Conservation (phyloP, 805 yeast genomes). For the Saccharomycopsis sp. region DNA sequence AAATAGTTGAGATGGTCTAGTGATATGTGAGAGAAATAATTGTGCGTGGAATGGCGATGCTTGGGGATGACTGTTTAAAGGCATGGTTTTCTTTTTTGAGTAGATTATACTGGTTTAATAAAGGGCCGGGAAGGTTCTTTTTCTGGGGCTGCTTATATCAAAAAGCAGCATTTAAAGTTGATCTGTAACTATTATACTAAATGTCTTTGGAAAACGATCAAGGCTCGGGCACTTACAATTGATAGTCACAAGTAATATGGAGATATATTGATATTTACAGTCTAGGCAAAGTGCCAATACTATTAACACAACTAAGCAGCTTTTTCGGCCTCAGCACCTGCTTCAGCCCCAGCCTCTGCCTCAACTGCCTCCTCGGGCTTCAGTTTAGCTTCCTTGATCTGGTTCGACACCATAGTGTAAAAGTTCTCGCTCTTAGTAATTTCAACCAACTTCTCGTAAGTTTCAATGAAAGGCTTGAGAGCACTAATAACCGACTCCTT, state of each 20-base stretch:
- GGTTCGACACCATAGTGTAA: conserved; percentile 5
- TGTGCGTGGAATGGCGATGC: too few species aligned
- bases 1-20: too few species aligned
- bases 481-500: conserved; percentile 5
- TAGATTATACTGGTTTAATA: too few species aligned
- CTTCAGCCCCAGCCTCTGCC: conserved; percentile 4
- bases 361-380: conserved; percentile 3
- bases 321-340: not conserved
- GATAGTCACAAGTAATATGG: not conserved
- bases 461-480: conserved; percentile 8
- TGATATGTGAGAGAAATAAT: too few species aligned
- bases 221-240: too few species aligned
- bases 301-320: not conserved
- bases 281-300: not conserved
- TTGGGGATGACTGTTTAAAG: too few species aligned
- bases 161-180: too few species aligned
- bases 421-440: conserved; percentile 3
- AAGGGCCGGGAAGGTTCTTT: too few species aligned
- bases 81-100: too few species aligned
- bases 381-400: conserved; percentile 9
- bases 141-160: too few species aligned
- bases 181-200: too few species aligned
- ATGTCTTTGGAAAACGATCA: too few species aligned
- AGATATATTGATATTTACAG: not conserved
- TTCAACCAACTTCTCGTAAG: conserved; percentile 7